Evolutionary conservation across 1,284 basidiomycete species (phyloP).

Genomic region (Ustilago hordei): DNA sequence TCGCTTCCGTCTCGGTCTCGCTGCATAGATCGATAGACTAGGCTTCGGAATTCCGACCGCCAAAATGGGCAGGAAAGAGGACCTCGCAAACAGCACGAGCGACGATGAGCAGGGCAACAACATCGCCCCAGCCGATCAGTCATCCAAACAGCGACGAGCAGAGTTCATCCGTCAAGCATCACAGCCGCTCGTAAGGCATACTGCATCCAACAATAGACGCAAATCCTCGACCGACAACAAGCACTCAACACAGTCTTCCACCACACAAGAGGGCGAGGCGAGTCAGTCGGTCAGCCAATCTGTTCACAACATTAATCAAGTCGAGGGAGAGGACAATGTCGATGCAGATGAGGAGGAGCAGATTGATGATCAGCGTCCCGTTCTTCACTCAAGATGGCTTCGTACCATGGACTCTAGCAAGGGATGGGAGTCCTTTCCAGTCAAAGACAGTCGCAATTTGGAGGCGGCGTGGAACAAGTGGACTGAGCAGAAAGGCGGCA

Average conservation of each 20-base stretch:
- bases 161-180: slow-evolving; percentile 52
- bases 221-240: slow-evolving; percentile 27
- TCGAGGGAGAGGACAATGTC: slow-evolving; percentile 17
- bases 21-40: background rate
- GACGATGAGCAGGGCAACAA: slow-evolving; percentile 23
- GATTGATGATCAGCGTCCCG: slow-evolving; percentile 32
- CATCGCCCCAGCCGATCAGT: slow-evolving; percentile 14
- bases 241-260: slow-evolving; percentile 16
- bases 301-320: slow-evolving; percentile 29
- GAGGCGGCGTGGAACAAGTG: slow-evolving; percentile 43
- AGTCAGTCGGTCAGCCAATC: slow-evolving; percentile 22
- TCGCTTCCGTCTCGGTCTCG: background rate
- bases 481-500: slow-evolving; percentile 38
- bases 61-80: slow-evolving; percentile 20
- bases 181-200: slow-evolving; percentile 31
- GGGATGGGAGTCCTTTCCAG: slow-evolving; percentile 41
- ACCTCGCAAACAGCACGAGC: slow-evolving; percentile 20
- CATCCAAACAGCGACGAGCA: slow-evolving; percentile 37
- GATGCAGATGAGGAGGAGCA: slow-evolving; percentile 25
- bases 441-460: slow-evolving; percentile 41
- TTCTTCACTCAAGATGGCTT: slow-evolving; percentile 41
- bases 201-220: slow-evolving; percentile 25
- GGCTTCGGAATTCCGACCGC: background rate
- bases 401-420: slow-evolving; percentile 37
- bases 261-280: slow-evolving; percentile 13